Percentiles rank a stretch among this genome's conserved stretches.
These are phyloP conservation scores for Conoideocrella luteorostrata DNA, from an alignment of 2,329 filamentous ascomycete genomes.

Conservation along the genomic window DNA sequence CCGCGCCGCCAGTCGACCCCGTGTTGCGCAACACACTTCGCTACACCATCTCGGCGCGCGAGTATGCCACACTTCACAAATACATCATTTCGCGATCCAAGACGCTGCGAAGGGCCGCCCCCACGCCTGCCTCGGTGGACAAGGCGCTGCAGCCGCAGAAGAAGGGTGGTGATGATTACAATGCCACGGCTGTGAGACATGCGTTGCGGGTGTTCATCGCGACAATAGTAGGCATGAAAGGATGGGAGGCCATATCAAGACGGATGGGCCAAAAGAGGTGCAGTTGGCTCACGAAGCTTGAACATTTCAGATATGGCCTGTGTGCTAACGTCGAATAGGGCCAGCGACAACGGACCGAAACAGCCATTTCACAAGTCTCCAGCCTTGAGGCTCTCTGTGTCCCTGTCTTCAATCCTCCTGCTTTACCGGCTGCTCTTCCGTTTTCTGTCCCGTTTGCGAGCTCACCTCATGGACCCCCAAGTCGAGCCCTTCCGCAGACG, in stretches of 20 bases:
- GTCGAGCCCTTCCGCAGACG: conserved; percentile 74
- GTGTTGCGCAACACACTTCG: conserved; percentile 79
- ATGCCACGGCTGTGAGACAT: conserved; percentile 63
- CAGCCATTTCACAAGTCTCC: conserved; percentile 56
- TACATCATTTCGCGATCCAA: conserved; percentile 71
- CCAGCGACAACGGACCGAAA: conserved; percentile 31
- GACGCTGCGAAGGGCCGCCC: conserved; percentile 47
- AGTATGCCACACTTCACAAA: conserved; percentile 79
- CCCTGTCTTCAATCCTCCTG: conserved; percentile 77
- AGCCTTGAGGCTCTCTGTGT: conserved; percentile 71
- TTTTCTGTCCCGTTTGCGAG: conserved; percentile 75
- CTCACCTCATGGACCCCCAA: conserved; percentile 71
- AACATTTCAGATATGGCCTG: too few species aligned
- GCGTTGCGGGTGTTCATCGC: conserved; percentile 64
- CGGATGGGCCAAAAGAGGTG: conserved; percentile 42
- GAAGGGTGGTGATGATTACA: conserved; percentile 54
- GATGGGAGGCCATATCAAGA: conserved; percentile 48
- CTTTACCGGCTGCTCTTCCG: conserved; percentile 85
- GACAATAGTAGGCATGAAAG: conserved; percentile 57
- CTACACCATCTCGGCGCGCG: conserved; percentile 77
- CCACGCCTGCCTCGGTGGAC: conserved; percentile 48
- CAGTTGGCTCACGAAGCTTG: too few species aligned
- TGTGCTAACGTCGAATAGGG: too few species aligned
- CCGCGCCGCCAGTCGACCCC: conserved; percentile 46
- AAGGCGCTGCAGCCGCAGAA: conserved; percentile 28